phyloP scores from a whole-genome alignment of 371 early-diverging fungal genomes.

The Dinochytrium kinnereticum region DNA sequence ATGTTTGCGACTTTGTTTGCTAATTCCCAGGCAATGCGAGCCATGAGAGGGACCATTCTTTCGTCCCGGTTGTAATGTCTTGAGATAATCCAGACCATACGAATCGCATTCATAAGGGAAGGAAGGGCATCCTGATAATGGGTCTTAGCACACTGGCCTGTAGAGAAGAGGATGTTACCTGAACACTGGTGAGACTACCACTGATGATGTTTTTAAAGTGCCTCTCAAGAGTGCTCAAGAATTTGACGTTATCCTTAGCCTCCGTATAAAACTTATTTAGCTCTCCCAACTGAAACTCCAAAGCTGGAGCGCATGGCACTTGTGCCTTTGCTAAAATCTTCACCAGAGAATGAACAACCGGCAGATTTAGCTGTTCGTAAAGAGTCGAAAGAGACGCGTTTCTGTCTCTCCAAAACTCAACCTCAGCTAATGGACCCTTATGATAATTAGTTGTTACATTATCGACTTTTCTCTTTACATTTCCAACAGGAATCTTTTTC shows the following conservation, averaged over 20 bases:
- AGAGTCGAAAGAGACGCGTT: conserved; percentile 56
- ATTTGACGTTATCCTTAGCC: conserved; percentile 66
- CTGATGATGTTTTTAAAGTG: conserved; percentile 63
- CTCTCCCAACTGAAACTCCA: conserved; percentile 60
- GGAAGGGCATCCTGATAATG: conserved; percentile 55
- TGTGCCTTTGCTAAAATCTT: conserved; percentile 49
- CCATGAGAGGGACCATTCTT: conserved; percentile 67
- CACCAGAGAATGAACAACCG: conserved; percentile 53
- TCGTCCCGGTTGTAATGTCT: conserved; percentile 68
- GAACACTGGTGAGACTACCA: conserved; percentile 53
- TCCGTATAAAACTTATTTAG: conserved; percentile 62
- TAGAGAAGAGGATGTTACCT: conserved; percentile 34
- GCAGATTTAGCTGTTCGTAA: conserved; percentile 60
- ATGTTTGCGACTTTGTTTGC: conserved; percentile 59
- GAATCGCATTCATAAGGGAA: conserved; percentile 60
- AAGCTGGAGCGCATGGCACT: conserved; percentile 43
- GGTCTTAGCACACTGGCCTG: not conserved
- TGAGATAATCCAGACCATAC: conserved; percentile 71
- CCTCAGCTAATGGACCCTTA: conserved; percentile 62
- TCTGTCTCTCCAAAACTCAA: conserved; percentile 64
- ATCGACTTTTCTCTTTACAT: conserved; percentile 38
- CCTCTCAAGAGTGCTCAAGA: conserved; percentile 61
- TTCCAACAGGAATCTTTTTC: conserved; percentile 55
- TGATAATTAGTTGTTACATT: not conserved
- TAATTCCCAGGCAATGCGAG: conserved; percentile 63